Evolutionary conservation across 2,329 filamentous ascomycete genomes (phyloP), one percentile per base, ranked within the genome.

Genomic region (Fusarium nygamai): DNA sequence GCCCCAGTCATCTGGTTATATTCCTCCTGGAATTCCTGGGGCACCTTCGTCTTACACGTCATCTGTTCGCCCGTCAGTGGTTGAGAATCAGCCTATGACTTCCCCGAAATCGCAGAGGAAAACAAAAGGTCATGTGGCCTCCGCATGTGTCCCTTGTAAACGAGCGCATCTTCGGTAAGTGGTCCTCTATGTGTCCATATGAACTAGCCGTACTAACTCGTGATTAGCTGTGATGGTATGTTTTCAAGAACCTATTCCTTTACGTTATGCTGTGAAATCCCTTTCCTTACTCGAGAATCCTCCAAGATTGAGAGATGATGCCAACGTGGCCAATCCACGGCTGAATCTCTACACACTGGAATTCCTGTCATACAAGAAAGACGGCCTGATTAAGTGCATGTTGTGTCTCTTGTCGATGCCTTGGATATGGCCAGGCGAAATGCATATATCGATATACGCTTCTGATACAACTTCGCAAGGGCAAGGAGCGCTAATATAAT

Each of bases 71-170:
- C 80, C 84, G 20, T 78, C 82, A 65, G 79, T 82, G 14, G 79
- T 83, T n/a, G 88, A 90, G 43, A 81, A 81, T 31, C 82, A 85
- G 41, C 81, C 85, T 7, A 88, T 86, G 71, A 83, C 85, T 17
- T 90, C 90, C 44, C 88, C 90, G 5, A 92, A 90, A 76, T 85
- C 89, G 12, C 89, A 91, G 71, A 86, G 91, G 74, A 92, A 92
- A 81, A 91, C 92, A 11, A 94, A 94, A 80, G 92, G 93, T 20
- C 94, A 96, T 84, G 94, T 96, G 61, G 93, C 93, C 58, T 95
- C 93, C 41, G 94, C 94, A 33, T 96, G 94, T 81, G 92, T 96
- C 75, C 94, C 94, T 69, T 96, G 94, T 85, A 96, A 96, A 81
- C 91, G 91, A 82, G 94, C 94, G 43, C 94, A 96, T 88, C 87